Conservation (phyloP, 2,329 filamentous ascomycete species). For the Arachnopeziza araneosa region DNA sequence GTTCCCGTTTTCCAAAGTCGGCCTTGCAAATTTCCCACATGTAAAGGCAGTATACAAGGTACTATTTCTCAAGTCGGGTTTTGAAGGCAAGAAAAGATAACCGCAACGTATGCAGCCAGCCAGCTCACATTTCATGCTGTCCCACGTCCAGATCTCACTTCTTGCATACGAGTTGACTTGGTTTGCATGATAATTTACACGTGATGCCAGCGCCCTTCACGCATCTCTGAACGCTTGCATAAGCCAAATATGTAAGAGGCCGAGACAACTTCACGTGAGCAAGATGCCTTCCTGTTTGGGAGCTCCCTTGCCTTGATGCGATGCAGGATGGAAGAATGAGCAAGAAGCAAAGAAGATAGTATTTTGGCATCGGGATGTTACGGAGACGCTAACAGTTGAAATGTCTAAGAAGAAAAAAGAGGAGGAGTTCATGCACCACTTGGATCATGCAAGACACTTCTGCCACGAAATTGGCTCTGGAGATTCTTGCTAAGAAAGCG, state of each 20-base stretch:
- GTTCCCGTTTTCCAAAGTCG: background rate
- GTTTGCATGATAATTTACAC: background rate
- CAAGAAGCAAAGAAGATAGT: background rate
- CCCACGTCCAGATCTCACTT: background rate
- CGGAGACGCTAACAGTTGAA: background rate
- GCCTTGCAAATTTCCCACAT: background rate
- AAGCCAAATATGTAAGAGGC: background rate
- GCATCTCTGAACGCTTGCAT: background rate
- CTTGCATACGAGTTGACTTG: background rate
- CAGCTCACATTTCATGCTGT: background rate
- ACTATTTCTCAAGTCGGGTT: background rate
- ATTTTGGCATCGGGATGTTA: background rate
- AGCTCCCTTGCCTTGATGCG: background rate
- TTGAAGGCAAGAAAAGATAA: background rate
- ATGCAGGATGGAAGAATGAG: background rate
- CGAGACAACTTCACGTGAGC: background rate
- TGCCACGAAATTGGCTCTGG: background rate
- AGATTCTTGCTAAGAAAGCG: too few species aligned
- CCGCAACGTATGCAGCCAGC: background rate
- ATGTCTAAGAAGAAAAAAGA: background rate
- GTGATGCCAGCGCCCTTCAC: too few species aligned
- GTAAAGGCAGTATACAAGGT: background rate
- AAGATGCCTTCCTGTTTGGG: background rate
- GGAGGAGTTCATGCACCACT: background rate
- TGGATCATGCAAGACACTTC: background rate